phyloP scores from a whole-genome alignment of 768 basidiomycete species.

The Mycena pura region DNA sequence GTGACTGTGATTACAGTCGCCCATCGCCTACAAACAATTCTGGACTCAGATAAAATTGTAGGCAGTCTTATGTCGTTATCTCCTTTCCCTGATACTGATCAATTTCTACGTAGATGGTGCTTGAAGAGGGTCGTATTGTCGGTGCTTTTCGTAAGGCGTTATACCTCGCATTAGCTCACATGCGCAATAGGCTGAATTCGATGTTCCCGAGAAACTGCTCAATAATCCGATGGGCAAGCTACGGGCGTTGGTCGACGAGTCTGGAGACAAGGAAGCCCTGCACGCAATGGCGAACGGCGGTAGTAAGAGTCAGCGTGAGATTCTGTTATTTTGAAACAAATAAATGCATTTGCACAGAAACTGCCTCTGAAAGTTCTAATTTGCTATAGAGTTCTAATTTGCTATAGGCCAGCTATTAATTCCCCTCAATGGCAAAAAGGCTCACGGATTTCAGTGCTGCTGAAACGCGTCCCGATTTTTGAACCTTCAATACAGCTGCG shows the following conservation, averaged over 20 bases:
- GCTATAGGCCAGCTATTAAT: no score
- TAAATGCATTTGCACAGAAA: no score
- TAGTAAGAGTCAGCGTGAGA: no score
- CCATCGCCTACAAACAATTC: constrained; percentile 62
- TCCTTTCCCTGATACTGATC: background rate
- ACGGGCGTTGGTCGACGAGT: constrained; percentile 62
- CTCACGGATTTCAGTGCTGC: no score
- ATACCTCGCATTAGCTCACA: background rate
- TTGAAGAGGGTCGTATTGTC: constrained; percentile 52
- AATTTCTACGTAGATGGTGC: constrained; percentile 41
- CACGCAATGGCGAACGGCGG: constrained; percentile 49
- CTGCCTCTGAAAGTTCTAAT: no score
- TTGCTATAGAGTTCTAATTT: no score
- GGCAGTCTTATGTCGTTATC: constrained; percentile 7
- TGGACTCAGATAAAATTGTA: constrained; percentile 60
- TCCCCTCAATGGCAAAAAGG: no score
- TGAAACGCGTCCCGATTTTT: no score
- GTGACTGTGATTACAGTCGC: constrained; percentile 63
- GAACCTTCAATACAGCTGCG: no score
- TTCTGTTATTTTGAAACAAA: no score
- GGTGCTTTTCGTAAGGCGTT: background rate
- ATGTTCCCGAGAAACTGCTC: constrained; percentile 57
- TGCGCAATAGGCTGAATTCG: constrained; percentile 58
- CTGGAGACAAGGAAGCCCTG: constrained; percentile 56
- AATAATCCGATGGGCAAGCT: constrained; percentile 57